Evolutionary conservation across 768 basidiomycete species (phyloP), one percentile per base, ranked within the genome.

Genomic region (Leccinum incarnatum): DNA sequence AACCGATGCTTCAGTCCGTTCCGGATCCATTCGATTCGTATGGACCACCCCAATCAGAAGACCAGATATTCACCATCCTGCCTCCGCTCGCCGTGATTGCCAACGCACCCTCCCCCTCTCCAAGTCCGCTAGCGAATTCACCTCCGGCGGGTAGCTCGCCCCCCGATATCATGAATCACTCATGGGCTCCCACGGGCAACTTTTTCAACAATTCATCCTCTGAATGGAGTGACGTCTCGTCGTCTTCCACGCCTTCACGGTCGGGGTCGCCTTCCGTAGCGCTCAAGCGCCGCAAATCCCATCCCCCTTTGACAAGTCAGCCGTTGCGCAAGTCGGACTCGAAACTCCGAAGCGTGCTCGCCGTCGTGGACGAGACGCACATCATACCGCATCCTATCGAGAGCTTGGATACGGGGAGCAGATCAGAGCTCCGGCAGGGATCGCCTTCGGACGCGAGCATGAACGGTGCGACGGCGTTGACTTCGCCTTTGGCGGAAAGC

Each of bases 11-110:
- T 2, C 88, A 93, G 72, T 83, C 89, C 8, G 82, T 95, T 50
- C 94, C 94, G 19, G 95, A 97, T 71, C 92, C 95, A 32, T 96
- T 96, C 62, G 94, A 96, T 63, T 83, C 92, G 0, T 96, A 96
- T 67, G 93, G 92, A 4, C 90, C 91, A 21, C 88, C 89, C 3
- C 91, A 89, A 65, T 80, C 90, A 45, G 91, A 95, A 71, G 89
- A 94, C 66, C 88, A 93, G 69, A 95, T 97, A 63, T 96, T 96
- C 76, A 92, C 86, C 69, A 95, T 97, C 60, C 81, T 98, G 2
- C 87, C 93, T 5, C 95, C 95, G 3, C 79, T 93, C 32, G 89
- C 89, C 32, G 80, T 83, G 51, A 86, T 92, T 58, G 87, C 88
- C 77, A 82, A 83, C 42, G 76, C 76, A 23, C 77, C 76, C n/a